Conservation (phyloP, 768 basidiomycete genomes). For the Calocybe gangraenosa region DNA sequence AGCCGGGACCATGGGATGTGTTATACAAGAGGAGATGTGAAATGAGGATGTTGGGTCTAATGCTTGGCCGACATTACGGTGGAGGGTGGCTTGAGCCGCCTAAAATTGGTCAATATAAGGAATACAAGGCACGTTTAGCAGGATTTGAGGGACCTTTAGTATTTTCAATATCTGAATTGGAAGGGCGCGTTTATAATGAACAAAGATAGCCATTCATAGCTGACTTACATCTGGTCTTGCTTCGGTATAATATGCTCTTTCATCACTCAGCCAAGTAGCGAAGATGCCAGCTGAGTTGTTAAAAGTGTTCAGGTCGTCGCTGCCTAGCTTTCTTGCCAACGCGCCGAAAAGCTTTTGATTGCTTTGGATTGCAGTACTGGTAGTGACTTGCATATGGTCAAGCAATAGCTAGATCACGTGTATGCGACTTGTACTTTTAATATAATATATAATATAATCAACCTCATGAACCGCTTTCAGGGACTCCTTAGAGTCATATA, state of each 20-base stretch:
- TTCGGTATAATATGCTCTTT: constrained; percentile 47
- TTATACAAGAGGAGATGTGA: constrained; percentile 22
- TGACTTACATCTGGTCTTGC: constrained; percentile 45
- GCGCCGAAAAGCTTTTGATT: constrained; percentile 36
- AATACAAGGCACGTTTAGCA: too few relatives aligned
- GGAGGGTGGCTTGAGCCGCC: constrained; percentile 35
- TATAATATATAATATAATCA: too few relatives aligned
- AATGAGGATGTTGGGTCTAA: constrained; percentile 21
- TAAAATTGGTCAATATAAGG: constrained; percentile 17
- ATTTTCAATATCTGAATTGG: constrained; percentile 42
- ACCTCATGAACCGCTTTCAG: too few relatives aligned
- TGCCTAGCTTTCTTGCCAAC: constrained; percentile 28
- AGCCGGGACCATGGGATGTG: constrained; percentile 28
- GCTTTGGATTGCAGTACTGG: constrained; percentile 18
- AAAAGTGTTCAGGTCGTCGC: constrained; percentile 23
- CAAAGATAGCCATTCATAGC: too few relatives aligned
- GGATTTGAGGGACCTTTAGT: constrained; percentile 45
- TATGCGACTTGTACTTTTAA: too few relatives aligned
- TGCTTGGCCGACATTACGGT: constrained; percentile 19
- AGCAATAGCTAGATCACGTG: too few relatives aligned
- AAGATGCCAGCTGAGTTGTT: constrained; percentile 31
- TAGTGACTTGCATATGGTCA: constrained; percentile 10
- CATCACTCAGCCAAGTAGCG: constrained; percentile 38
- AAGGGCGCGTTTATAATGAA: too few relatives aligned
- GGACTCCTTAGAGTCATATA: too few relatives aligned